Base-by-base conservation (phyloP, 2,329 filamentous ascomycete genomes). In the Pseudogymnoascus sp. region DNA sequence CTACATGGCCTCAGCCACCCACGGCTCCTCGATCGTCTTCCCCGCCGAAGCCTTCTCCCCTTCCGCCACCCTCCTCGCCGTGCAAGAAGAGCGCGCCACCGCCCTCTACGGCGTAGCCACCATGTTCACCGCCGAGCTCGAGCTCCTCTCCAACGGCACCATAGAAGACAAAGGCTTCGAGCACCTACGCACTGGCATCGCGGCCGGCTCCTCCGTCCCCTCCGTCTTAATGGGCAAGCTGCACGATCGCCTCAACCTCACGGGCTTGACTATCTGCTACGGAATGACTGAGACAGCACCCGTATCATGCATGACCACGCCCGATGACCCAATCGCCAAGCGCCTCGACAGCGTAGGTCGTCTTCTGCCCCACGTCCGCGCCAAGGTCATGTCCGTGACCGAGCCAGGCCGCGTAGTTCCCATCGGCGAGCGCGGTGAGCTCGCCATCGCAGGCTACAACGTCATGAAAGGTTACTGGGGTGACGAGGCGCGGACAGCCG, bases 1-100 rank as follows among this genome's bases (percentile, higher is more conserved):
- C n/a, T 95, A 94, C 76, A 95, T 97, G 90, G 93, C 94, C 0
- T 94, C 91, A 0, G 92, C 89, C 0, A 96, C 92, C 0, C 79
- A 78, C 13, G 89, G 92, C 62, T 85, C 90, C 0, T 80, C 87
- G 13, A 90, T 97, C 65, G 83, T 97, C 3, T 92, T 97, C 69
- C 90, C 93, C 0, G 84, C 85, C 7, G 92, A 95, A 68, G 89
- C 90, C 0, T 97, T 97, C 76, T 87, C 96, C 70, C 89, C 93
- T 0, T 74, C 79, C 2, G 89, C 90, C 0, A 82, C 88, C 0
- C 79, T 97, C 0, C 76, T 79, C 62, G 64, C 66, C 25, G 65
- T 71, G 6, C 68, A 68, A 61, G 80, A 81, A 63, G 78, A 82
- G 65, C 73, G 75, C 9, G 84, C 82, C 25, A 86, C 83, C 0